phyloP scores from a whole-genome alignment of 331 rosid genomes.

The Malus hybrid region DNA sequence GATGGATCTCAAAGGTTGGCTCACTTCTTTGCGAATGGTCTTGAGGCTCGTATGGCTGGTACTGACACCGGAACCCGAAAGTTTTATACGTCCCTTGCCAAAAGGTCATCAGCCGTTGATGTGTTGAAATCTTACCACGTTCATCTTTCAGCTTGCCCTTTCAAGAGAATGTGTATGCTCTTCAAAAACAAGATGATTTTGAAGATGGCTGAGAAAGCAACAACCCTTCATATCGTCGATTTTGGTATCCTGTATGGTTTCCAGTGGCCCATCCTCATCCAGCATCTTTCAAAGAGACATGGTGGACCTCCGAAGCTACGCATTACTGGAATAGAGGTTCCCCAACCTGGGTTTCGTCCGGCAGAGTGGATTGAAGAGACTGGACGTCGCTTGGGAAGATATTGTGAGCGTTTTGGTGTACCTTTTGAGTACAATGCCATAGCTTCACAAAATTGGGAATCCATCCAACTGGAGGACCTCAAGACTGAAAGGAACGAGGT shows the following conservation, averaged over 20 bases:
- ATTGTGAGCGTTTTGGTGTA: conserved; percentile 65
- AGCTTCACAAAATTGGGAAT: conserved; percentile 74
- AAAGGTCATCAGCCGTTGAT: conserved; percentile 35
- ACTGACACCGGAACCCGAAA: conserved; percentile 36
- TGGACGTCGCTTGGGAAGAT: conserved; percentile 65
- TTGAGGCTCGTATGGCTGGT: conserved; percentile 82
- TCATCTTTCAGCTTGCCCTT: conserved; percentile 55
- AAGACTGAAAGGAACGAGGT: conserved; percentile 47
- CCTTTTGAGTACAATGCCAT: conserved; percentile 75
- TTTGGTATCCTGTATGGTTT: conserved; percentile 87
- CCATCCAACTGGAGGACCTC: conserved; percentile 62
- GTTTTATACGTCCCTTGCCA: conserved; percentile 32
- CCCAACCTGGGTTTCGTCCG: conserved; percentile 88
- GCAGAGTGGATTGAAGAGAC: conserved; percentile 69
- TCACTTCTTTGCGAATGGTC: conserved; percentile 60
- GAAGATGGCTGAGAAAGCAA: conserved; percentile 50
- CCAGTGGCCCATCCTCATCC: conserved; percentile 88
- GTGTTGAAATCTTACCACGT: conserved; percentile 49
- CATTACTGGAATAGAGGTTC: conserved; percentile 84
- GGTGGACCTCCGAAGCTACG: conserved; percentile 85
- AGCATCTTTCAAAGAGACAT: conserved; percentile 36
- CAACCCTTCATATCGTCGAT: conserved; percentile 76
- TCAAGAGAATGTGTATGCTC: conserved; percentile 45
- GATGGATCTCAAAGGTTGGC: conserved; percentile 83
- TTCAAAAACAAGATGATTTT: conserved; percentile 51